phyloP scores from a whole-genome alignment of 257 asterid genomes.

The Catharanthus roseus region DNA sequence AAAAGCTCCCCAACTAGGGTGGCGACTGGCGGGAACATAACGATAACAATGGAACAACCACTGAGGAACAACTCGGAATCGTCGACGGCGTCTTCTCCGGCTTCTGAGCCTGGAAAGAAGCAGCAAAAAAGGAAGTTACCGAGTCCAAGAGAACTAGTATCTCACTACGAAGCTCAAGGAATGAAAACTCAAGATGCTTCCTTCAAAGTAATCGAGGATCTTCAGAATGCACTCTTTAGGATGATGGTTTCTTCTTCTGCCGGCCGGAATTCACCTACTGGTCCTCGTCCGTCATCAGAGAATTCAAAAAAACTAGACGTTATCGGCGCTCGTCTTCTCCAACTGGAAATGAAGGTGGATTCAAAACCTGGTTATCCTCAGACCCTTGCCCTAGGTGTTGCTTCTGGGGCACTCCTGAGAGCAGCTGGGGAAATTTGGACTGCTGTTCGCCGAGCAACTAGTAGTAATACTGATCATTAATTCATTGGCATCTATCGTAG shows the following conservation, averaged over 20 bases:
- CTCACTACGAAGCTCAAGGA: slow-evolving; percentile 84
- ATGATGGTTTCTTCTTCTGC: slow-evolving; percentile 26
- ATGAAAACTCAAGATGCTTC: slow-evolving; percentile 74
- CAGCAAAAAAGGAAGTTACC: slow-evolving; percentile 47
- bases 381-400: slow-evolving; percentile 62
- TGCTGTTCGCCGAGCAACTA: slow-evolving; percentile 45
- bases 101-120: slow-evolving; percentile 12
- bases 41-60: not conserved
- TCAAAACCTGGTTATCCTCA: slow-evolving; percentile 77
- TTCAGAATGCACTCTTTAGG: slow-evolving; percentile 71
- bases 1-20: not conserved
- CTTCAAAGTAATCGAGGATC: slow-evolving; percentile 69
- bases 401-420: slow-evolving; percentile 42
- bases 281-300: slow-evolving; percentile 16
- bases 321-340: slow-evolving; percentile 51
- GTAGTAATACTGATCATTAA: not conserved
- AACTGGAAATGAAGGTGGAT: slow-evolving; percentile 67
- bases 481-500: not conserved
- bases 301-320: slow-evolving; percentile 63
- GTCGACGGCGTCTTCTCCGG: not conserved
- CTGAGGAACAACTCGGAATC: not conserved
- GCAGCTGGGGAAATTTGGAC: slow-evolving; percentile 55
- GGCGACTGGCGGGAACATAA: not conserved
- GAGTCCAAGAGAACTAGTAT: slow-evolving; percentile 61
- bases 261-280: slow-evolving; percentile 9